Evolutionary conservation across 2,329 filamentous ascomycete genomes (phyloP), one percentile per base, ranked within the genome.

Genomic region (Dothideomycetes sp.): DNA sequence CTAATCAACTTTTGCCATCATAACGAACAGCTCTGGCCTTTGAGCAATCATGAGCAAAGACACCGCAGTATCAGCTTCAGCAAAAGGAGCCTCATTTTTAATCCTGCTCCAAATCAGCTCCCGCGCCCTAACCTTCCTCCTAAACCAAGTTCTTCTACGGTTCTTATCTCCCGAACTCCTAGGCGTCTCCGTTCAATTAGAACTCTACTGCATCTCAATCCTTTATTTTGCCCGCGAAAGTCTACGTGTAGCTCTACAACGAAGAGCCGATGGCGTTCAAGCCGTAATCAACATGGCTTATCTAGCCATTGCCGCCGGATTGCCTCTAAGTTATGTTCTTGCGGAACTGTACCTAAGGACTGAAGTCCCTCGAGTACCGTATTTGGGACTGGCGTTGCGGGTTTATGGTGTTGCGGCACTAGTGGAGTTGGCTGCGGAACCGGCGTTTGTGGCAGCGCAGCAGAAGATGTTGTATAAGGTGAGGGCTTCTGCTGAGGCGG

Each of bases 191-290:
- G 82, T 88, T 0, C 91, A 95, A 60, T 73, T 98, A 3, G 91
- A 98, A 54, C 78, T 96, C 1, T 95, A 88, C 60, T 88, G 89
- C 45, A 82, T 94, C 31, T 86, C 87, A 0, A 80, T 93, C n/a
- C 72, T 98, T 1, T 95, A 94, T 62, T 96, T 98, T 55, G 83
- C 91, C 0, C 76, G 91, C 27, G 91, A 98, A 63, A 89, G 83
- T 53, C 67, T 96, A 34, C 81, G 91, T 12, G 82, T 94, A n/a
- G 87, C 89, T 18, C 76, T 94, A 24, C 89, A 96, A 63, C 74
- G 91, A 37, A 83, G 54, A 24, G 60, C 65, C 6, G 59, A 67
- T 48, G 60, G 61, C 35, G 59, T 74, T 9, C 89, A 96, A 60
- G 78, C 83, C 2, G 80, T 89, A 30, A 75, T 96, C 61, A 98